These are phyloP conservation scores for Monilinia laxa DNA, from an alignment of 2,329 filamentous ascomycete genomes.

Conservation along the genomic window DNA sequence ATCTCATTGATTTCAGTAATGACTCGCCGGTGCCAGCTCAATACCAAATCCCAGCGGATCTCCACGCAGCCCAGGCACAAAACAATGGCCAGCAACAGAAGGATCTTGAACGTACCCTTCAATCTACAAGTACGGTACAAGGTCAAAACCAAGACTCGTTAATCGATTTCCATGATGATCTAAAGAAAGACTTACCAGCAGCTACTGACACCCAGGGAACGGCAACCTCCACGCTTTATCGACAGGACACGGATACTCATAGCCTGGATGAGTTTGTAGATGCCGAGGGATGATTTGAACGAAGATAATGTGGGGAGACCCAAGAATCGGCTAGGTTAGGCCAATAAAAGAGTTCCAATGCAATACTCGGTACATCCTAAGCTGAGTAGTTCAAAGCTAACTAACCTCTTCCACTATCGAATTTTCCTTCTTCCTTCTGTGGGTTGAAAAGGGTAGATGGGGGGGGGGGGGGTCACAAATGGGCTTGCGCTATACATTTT, in stretches of 20 bases:
- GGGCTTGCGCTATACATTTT: slow-evolving; percentile 5
- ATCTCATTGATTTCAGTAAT: slow-evolving; percentile 60
- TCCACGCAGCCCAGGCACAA: slow-evolving; percentile 33
- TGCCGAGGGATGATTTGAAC: slow-evolving; percentile 33
- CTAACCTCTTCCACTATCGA: background rate
- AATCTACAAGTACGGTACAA: slow-evolving; percentile 30
- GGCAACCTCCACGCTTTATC: slow-evolving; percentile 26
- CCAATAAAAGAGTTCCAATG: background rate
- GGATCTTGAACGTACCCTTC: slow-evolving; percentile 36
- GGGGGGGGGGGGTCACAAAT: background rate
- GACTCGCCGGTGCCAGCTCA: slow-evolving; percentile 26
- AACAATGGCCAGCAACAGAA: slow-evolving; percentile 36
- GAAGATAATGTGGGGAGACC: background rate
- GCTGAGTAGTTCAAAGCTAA: background rate
- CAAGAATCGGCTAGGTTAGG: background rate
- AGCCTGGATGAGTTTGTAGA: slow-evolving; percentile 41
- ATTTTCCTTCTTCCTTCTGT: background rate
- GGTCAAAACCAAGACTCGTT: slow-evolving; percentile 27
- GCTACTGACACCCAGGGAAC: slow-evolving; percentile 20
- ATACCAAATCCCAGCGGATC: slow-evolving; percentile 30
- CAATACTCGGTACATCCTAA: background rate
- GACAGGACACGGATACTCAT: slow-evolving; percentile 38
- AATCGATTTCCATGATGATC: slow-evolving; percentile 56
- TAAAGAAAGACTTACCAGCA: slow-evolving; percentile 51
- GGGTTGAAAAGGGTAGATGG: background rate